Percentiles rank a stretch among this genome's conserved stretches.
phyloP scores from a whole-genome alignment of 805 yeast species.

The Starmerella potacharoeniae region DNA sequence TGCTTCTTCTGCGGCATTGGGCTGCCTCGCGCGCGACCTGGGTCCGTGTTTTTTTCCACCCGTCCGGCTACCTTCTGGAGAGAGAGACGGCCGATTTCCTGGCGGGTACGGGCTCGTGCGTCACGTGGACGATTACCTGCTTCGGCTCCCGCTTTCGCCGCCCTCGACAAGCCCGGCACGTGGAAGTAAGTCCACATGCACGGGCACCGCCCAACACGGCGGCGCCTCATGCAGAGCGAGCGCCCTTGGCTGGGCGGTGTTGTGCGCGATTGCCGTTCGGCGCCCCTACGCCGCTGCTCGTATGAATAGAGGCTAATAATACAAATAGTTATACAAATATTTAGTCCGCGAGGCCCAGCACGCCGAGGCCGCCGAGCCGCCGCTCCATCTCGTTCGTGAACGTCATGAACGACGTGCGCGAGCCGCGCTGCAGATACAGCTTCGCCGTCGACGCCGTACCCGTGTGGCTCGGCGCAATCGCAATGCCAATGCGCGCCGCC shows the following conservation, averaged over 20 bases:
- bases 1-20: slow-evolving; percentile 15
- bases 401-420: slow-evolving; percentile 24
- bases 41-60: not conserved
- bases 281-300: too few species aligned
- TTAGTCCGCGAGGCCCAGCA: slow-evolving; percentile 4
- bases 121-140: not conserved
- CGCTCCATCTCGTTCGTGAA: slow-evolving; percentile 27
- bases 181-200: too few species aligned
- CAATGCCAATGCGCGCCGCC: slow-evolving; percentile 25
- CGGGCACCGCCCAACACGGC: too few species aligned
- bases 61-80: not conserved
- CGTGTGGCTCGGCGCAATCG: slow-evolving; percentile 13
- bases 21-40: not conserved
- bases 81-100: not conserved
- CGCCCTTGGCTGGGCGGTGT: too few species aligned
- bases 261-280: too few species aligned
- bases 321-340: not conserved
- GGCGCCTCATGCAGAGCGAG: too few species aligned
- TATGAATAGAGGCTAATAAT: not conserved
- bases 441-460: slow-evolving; percentile 20
- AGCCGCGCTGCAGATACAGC: slow-evolving; percentile 25
- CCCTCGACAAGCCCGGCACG: too few species aligned
- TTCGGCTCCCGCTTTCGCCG: too few species aligned
- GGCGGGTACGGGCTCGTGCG: not conserved
- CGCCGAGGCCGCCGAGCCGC: slow-evolving; percentile 17